Evolutionary conservation across 1,284 basidiomycete genomes (phyloP), one percentile per base, ranked within the genome.

Genomic region (Leccinum ponderosum): DNA sequence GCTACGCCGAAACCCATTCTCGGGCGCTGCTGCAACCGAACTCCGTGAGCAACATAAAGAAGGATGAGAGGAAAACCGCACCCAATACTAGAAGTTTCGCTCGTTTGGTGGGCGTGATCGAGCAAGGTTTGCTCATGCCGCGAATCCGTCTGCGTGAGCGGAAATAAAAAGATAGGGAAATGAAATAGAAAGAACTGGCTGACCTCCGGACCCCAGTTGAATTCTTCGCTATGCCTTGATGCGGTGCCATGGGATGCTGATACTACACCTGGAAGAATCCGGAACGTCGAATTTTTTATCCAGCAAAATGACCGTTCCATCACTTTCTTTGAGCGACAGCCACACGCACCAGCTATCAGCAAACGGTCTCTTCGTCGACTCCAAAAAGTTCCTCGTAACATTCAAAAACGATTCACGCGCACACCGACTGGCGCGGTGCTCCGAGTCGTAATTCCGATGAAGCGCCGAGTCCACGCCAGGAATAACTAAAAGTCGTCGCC

Each of bases 231-330:
- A 12, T 9, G 3, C 0, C 29, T 14, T 17, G 47, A 54, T 56
- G 3, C 2, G 3, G 5, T 8, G 9, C 17, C 7, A 8, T 25
- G 1, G 3, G 39, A 12, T 3, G 12, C 1, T 57, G n/a, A n/a
- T 51, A 4, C 37, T 35, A 35, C 87, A 90, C 44, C 73, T 63
- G 3, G 88, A 88, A 1, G 86, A 86, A 3, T 76, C 70, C 0
- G 87, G 87, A 15, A 90, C 79, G 62, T 85, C 79, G 64, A 91
- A 90, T 73, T 91, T 91, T 64, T 80, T 80, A 68, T 90, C 85
- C 51, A 91, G 66, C 89, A 89, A 91, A 51, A 90, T 89, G 3
- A 89, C 89, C 7, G 89, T 91, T 12, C 81, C 83, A 66, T 91
- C 89, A 64, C 80, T 85, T 58, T 85, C 85, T 3, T 83, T 91